phyloP scores from a whole-genome alignment of 2,329 filamentous ascomycete genomes.

The Xylariales sp. region DNA sequence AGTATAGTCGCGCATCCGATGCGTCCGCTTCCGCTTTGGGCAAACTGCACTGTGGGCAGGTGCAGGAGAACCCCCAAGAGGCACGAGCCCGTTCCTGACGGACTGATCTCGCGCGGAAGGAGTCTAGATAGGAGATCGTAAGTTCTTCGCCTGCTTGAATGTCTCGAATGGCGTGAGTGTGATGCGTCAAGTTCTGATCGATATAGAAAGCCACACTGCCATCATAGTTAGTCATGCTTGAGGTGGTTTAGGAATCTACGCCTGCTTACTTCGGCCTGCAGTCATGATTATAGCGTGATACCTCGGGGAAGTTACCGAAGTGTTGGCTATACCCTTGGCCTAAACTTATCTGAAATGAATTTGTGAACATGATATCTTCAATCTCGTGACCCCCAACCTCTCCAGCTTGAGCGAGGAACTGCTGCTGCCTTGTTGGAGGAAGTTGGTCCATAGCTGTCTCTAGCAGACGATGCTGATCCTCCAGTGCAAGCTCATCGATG shows the following conservation, averaged over 20 bases:
- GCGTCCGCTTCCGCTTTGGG: conserved; percentile 16
- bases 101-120: conserved; percentile 23
- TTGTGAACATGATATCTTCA: conserved; percentile 22
- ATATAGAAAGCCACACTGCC: conserved; percentile 28
- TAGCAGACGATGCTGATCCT: conserved; percentile 15
- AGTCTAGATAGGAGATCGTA: conserved; percentile 35
- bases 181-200: conserved; percentile 31
- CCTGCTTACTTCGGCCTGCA: conserved; percentile 32
- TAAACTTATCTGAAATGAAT: conserved; percentile 20
- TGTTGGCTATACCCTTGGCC: conserved; percentile 12
- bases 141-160: conserved; percentile 33
- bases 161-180: conserved; percentile 30
- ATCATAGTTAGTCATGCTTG: not conserved
- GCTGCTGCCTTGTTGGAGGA: conserved; percentile 12
- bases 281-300: conserved; percentile 35
- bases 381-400: conserved; percentile 19
- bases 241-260: not conserved
- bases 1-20: conserved; percentile 26
- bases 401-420: conserved; percentile 17
- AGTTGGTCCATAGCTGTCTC: conserved; percentile 17
- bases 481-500: conserved; percentile 15
- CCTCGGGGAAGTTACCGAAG: conserved; percentile 31
- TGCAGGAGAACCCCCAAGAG: conserved; percentile 36
- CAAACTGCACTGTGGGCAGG: conserved; percentile 30
- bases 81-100: conserved; percentile 26